Percentiles rank a stretch among this genome's conserved stretches.
Evolutionary conservation across 192 early-diverging fungal genomes (phyloP).

Genomic region (Coemansia sp.): DNA sequence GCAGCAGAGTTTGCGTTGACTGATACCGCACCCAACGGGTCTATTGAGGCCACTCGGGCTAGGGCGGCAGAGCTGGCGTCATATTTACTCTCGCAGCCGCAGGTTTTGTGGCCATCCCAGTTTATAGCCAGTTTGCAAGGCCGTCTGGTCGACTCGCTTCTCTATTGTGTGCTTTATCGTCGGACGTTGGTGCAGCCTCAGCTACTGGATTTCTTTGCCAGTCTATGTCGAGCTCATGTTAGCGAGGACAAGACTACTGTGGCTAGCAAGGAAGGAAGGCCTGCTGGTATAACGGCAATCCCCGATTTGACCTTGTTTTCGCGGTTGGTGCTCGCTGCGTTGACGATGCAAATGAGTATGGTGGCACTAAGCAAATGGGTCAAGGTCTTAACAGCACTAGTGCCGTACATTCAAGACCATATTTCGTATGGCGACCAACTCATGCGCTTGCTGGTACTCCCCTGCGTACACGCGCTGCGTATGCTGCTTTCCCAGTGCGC

Average conservation of each 20-base stretch:
- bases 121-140: constrained; percentile 20
- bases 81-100: constrained; percentile 13
- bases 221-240: constrained; percentile 9
- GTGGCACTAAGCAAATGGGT: constrained; percentile 43
- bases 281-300: constrained; percentile 16
- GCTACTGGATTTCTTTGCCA: constrained; percentile 34
- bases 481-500: constrained; percentile 39
- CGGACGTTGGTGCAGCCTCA: constrained; percentile 33
- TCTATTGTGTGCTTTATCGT: constrained; percentile 33
- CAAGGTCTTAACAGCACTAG: constrained; percentile 9
- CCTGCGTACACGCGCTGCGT: constrained; percentile 40
- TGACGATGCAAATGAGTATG: constrained; percentile 38
- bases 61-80: constrained; percentile 27
- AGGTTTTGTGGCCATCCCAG: constrained; percentile 25
- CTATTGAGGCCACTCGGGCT: constrained; percentile 26
- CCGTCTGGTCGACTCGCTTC: constrained; percentile 32
- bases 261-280: neutral
- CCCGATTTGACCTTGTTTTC: constrained; percentile 21
- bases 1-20: constrained; percentile 37
- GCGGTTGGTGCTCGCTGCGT: constrained; percentile 34
- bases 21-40: constrained; percentile 12
- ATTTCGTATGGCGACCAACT: constrained; percentile 11
- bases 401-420: constrained; percentile 33
- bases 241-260: neutral
- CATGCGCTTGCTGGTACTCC: constrained; percentile 33